Evolutionary conservation across 192 early-diverging fungal genomes (phyloP), one percentile per base, ranked within the genome.

Genomic region (Phlyctochytrium arcticum): DNA sequence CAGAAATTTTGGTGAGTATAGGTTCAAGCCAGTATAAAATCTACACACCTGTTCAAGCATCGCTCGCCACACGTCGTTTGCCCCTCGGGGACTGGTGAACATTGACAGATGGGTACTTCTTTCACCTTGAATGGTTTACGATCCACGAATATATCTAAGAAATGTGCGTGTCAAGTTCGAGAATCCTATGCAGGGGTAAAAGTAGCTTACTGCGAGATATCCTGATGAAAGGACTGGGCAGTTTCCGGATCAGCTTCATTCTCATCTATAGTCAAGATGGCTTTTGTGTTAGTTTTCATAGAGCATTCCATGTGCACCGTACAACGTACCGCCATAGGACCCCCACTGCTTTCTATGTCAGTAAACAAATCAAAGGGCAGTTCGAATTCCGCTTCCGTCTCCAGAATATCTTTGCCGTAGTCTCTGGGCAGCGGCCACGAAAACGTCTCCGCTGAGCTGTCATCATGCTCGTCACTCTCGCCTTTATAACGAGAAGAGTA

Each of bases 121-220:
- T 68, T 72, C 2, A 67, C 57, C 54, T 75, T 80, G 21, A 77
- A 69, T 3, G 88, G 86, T 54, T 86, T 88, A 27, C 91, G 72
- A 54, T 90, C 87, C 0, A 89, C 80, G 75, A 87, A 92, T 21
- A 90, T 84, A 60, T 92, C 87, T 89, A 73, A 26, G n/a, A 4
- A 26, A 8, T 30, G 39, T 24, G 29, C 7, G 42, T 15, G n/a
- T 35, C 19, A 24, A 30, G 19, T 21, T 4, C 7, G 36, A 3
- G 3, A 37, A 23, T n/a, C 48, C 10, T 8, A n/a, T 29, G 65
- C 12, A 21, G 57, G 19, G 30, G 29, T n/a, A 30, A 33, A 29
- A 33, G 37, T 15, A 4, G 39, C 82, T 59, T 72, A 90, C 83
- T 85, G 39, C 72, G 78, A 48, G 62, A 57, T 32, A 90, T 82